Evolutionary conservation across 2,329 filamentous ascomycete genomes (phyloP).

Genomic region (Phialophora expanda): DNA sequence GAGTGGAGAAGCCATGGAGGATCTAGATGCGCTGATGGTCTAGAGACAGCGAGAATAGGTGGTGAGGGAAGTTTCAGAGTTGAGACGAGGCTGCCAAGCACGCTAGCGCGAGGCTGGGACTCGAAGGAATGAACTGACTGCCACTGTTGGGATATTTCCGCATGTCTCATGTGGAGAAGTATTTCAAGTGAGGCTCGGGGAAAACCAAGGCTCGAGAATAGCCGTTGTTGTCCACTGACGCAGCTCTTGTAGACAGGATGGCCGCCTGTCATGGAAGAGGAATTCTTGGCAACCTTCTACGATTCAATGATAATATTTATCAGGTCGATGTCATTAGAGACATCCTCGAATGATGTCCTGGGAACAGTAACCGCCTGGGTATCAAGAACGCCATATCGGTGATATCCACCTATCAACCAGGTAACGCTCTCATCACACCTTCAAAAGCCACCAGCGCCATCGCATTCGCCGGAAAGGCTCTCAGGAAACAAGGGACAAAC

Average conservation of each 20-base stretch:
- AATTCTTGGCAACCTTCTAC: background rate
- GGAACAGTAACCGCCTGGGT: background rate
- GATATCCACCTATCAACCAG: conserved; percentile 39
- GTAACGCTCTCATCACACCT: conserved; percentile 73
- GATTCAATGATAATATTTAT: background rate
- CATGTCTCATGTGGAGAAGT: background rate
- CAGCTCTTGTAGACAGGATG: background rate
- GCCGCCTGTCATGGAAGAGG: no score
- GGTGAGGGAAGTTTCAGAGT: conserved; percentile 1
- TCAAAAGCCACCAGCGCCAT: conserved; percentile 94
- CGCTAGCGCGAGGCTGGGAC: conserved; percentile 21
- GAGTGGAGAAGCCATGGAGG: conserved; percentile 21
- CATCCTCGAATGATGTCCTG: background rate
- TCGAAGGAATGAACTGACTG: background rate
- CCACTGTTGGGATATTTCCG: background rate
- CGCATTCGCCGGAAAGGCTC: conserved; percentile 95
- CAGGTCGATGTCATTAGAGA: background rate
- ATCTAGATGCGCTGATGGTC: background rate
- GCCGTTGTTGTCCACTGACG: background rate
- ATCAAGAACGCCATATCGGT: background rate
- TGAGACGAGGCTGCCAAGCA: conserved; percentile 8
- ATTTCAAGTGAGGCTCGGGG: background rate
- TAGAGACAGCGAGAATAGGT: background rate
- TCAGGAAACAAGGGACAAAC: conserved; percentile 88
- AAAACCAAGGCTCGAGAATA: no score